phyloP scores from a whole-genome alignment of 2,329 filamentous ascomycete species.

The Zymoseptoria tritici region DNA sequence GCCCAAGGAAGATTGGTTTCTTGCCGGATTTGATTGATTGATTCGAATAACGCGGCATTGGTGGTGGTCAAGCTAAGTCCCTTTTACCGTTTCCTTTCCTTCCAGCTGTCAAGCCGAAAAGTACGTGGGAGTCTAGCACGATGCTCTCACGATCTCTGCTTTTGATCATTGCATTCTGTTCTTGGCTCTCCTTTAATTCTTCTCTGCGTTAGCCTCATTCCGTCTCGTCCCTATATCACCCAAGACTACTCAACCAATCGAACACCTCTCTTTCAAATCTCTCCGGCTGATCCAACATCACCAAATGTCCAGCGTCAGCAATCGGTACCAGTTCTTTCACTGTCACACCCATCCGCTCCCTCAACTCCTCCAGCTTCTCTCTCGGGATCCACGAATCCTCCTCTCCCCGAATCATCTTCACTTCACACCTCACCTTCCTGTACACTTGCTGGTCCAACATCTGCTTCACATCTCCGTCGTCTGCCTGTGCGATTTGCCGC shows the following conservation, averaged over 20 bases:
- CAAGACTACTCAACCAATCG: constrained; percentile 23
- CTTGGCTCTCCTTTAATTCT: neutral
- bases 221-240: neutral
- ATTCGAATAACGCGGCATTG: neutral
- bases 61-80: neutral
- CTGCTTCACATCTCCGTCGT: constrained; percentile 31
- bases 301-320: constrained; percentile 38
- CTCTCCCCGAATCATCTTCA: constrained; percentile 40
- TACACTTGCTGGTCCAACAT: constrained; percentile 32
- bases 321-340: constrained; percentile 31
- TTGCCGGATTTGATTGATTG: constrained; percentile 27
- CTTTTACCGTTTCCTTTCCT: neutral
- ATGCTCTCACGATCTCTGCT: too few species aligned
- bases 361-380: constrained; percentile 31
- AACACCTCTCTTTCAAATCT: constrained; percentile 35
- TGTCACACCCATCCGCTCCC: constrained; percentile 23
- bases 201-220: neutral
- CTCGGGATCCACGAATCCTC: constrained; percentile 40
- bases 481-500: constrained; percentile 29
- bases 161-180: neutral
- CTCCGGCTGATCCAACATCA: constrained; percentile 39
- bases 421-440: constrained; percentile 26
- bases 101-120: neutral
- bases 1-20: constrained; percentile 5
- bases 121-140: neutral